phyloP scores from a whole-genome alignment of 805 yeast species.

The Candida tallmaniae region DNA sequence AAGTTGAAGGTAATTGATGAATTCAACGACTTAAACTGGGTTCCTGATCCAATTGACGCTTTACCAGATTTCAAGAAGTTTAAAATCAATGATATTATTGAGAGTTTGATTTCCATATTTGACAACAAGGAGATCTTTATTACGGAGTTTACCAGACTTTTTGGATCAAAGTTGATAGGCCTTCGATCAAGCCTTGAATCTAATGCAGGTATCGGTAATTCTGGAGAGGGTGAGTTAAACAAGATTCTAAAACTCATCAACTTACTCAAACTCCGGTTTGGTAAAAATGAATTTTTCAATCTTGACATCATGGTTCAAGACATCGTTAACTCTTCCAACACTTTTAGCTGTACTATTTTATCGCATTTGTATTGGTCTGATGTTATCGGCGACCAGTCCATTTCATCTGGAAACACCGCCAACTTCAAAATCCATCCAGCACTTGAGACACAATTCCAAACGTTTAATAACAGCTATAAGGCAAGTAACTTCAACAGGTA shows the following conservation, averaged over 20 bases:
- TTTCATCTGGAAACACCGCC: background rate
- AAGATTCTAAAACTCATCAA: constrained; percentile 39
- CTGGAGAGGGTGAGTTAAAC: constrained; percentile 22
- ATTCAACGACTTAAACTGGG: constrained; percentile 55
- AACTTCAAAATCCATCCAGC: constrained; percentile 46
- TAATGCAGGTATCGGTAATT: background rate
- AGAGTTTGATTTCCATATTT: constrained; percentile 65
- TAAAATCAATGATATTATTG: constrained; percentile 62
- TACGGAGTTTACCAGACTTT: constrained; percentile 56
- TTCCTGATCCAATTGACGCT: constrained; percentile 86
- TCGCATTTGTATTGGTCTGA: constrained; percentile 77
- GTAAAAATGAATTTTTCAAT: constrained; percentile 58
- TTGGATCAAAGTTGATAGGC: constrained; percentile 53
- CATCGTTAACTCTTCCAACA: constrained; percentile 45
- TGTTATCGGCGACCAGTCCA: constrained; percentile 12
- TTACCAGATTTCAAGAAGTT: constrained; percentile 73
- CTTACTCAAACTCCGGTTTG: constrained; percentile 59
- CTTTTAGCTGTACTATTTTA: constrained; percentile 53
- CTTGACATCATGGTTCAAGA: constrained; percentile 85
- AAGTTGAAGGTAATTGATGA: constrained; percentile 30
- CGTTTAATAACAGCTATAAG: constrained; percentile 42
- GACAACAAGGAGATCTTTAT: constrained; percentile 66
- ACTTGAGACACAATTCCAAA: constrained; percentile 38
- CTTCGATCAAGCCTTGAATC: background rate
- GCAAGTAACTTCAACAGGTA: constrained; percentile 51